These are phyloP conservation scores for Cystofilobasidium capitatum DNA, from an alignment of 768 basidiomycete genomes.

Conservation along the genomic window DNA sequence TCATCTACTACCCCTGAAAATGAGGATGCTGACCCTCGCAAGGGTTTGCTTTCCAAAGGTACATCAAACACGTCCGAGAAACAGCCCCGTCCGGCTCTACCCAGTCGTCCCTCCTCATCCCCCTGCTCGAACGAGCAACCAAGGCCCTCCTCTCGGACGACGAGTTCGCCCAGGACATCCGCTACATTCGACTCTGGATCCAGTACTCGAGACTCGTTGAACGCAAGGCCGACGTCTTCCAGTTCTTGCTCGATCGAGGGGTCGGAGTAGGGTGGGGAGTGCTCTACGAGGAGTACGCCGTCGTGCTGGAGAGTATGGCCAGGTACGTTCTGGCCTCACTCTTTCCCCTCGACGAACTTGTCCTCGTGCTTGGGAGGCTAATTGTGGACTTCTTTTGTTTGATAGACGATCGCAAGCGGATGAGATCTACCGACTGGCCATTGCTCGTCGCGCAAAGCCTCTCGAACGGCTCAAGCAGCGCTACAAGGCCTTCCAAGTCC, in stretches of 20 bases:
- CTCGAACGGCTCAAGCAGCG: constrained; percentile 70
- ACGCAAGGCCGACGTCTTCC: constrained; percentile 63
- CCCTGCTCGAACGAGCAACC: constrained; percentile 75
- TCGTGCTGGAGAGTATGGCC: constrained; percentile 61
- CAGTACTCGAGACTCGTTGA: constrained; percentile 74
- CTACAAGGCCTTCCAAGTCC: constrained; percentile 64
- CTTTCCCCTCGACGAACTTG: neutral
- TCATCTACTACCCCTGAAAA: neutral
- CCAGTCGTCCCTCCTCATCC: constrained; percentile 60
- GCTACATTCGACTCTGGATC: constrained; percentile 87
- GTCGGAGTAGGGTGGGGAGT: constrained; percentile 70
- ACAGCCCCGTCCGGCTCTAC: constrained; percentile 69
- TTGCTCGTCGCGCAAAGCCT: constrained; percentile 70
- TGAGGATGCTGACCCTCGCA: neutral
- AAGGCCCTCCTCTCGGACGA: constrained; percentile 68
- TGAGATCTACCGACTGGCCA: constrained; percentile 67
- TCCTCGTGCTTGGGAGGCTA: neutral
- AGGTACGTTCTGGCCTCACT: constrained; percentile 46
- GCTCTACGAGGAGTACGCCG: constrained; percentile 86
- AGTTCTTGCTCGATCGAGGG: constrained; percentile 80
- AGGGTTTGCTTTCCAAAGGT: constrained; percentile 26
- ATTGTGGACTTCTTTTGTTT: neutral
- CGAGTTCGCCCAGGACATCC: constrained; percentile 67
- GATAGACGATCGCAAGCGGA: constrained; percentile 67
- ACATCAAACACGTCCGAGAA: constrained; percentile 80